Base-by-base conservation (phyloP, 2,329 filamentous ascomycete species). In the Dryadomyces sulphureus region DNA sequence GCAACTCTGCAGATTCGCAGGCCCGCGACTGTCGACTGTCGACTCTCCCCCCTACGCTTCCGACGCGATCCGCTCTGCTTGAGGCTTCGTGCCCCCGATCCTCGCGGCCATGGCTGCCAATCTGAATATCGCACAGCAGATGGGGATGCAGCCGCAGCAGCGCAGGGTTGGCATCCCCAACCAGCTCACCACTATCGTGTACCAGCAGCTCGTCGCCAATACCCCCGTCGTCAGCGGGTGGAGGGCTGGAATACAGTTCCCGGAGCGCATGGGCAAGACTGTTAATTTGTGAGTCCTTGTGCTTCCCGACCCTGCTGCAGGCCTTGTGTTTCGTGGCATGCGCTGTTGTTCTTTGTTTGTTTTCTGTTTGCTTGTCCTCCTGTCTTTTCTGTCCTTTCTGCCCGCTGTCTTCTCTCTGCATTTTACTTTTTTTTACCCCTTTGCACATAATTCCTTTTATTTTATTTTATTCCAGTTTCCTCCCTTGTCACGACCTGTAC, bases 31-130 rank as follows among this genome's bases (percentile, higher is more conserved):
- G n/a, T n/a, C n/a, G n/a, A n/a, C n/a, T n/a, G n/a, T n/a, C n/a
- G n/a, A n/a, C n/a, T n/a, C n/a, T n/a, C n/a, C n/a, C n/a, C n/a
- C n/a, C n/a, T n/a, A n/a, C n/a, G n/a, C n/a, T n/a, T n/a, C n/a
- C n/a, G n/a, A n/a, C 27, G 27, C 7, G 27, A 30, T 30, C 27
- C 7, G 7, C 7, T 30, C 27, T 14, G 7, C 4, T 34, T 24
- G 38, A 17, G 24, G 38, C 24, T 24, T 4, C 39, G 22, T 25
- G 16, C 38, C 22, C n/a, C 27, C 14, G 25, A 34, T 34, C 16
- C 21, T 38, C 27, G 68, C 68, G 65, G 69, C 69, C 62, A 77
- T 78, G 73, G 73, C 73, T 64, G 72, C 69, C 57, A 76, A 75
- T 54, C 70, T 77, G 62, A 53, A 52, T 24, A 42, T 52, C 20